Evolutionary conservation across 495 filamentous ascomycete genomes (phyloP).

Genomic region (Evansstolkia leycettana): DNA sequence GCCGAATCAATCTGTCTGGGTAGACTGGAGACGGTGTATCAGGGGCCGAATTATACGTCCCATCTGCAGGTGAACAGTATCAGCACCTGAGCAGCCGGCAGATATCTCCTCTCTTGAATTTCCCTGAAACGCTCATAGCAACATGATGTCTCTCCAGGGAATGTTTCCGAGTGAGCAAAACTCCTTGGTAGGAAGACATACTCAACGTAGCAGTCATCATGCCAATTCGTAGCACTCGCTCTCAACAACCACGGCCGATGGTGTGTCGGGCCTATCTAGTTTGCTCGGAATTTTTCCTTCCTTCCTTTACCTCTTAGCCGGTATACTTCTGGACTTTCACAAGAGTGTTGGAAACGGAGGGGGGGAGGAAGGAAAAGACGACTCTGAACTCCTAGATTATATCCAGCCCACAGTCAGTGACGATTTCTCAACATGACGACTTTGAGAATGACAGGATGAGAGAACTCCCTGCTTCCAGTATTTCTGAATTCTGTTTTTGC

Average conservation of each 20-base stretch:
- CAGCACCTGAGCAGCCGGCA: conserved; percentile 30
- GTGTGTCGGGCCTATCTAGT: conserved; percentile 7
- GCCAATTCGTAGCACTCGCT: conserved; percentile 19
- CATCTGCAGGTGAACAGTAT: conserved; percentile 31
- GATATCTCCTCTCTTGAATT: conserved; percentile 5
- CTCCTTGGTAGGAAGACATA: conserved; percentile 27
- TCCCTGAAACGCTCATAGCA: neutral
- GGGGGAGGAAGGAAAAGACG: too few species aligned
- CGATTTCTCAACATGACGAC: too few species aligned
- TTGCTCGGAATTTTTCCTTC: neutral
- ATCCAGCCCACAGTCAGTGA: too few species aligned
- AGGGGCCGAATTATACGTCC: conserved; percentile 45
- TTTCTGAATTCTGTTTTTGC: too few species aligned
- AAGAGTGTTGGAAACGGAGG: too few species aligned
- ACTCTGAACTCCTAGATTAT: too few species aligned
- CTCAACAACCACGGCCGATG: conserved; percentile 20
- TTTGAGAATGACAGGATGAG: too few species aligned
- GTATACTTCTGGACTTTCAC: too few species aligned
- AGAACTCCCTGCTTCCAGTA: too few species aligned
- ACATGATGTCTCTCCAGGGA: conserved; percentile 2
- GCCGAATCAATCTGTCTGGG: conserved; percentile 84
- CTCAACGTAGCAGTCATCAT: conserved; percentile 39
- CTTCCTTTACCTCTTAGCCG: too few species aligned
- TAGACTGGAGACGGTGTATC: conserved; percentile 66
- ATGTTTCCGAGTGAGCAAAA: conserved; percentile 6